These are phyloP conservation scores for Kazachstania bromeliacearum DNA, from an alignment of 805 yeast species.

Conservation along the genomic window DNA sequence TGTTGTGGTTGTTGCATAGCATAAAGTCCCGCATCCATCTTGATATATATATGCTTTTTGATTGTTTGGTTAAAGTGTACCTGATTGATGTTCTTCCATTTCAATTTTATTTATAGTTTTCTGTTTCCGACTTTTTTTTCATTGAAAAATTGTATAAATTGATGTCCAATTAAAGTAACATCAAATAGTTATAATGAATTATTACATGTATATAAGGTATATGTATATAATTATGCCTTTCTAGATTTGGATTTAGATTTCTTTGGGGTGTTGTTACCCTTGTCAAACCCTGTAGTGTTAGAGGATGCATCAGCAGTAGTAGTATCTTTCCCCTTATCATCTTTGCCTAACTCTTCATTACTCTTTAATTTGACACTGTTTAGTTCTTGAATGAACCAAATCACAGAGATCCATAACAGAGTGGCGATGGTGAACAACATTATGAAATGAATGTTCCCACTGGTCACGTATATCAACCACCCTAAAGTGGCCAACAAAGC, in stretches of 20 bases:
- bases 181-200: too few species aligned
- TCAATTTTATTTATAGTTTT: not conserved
- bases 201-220: too few species aligned
- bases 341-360: conserved; percentile 19
- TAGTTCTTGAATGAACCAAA: conserved; percentile 82
- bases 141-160: too few species aligned
- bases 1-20: conserved; percentile 10
- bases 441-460: conserved; percentile 57
- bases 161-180: too few species aligned
- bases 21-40: conserved; percentile 31
- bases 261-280: conserved; percentile 1
- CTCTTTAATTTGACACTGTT: conserved; percentile 30
- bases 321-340: not conserved
- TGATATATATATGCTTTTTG: not conserved
- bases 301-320: conserved; percentile 2
- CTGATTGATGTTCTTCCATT: not conserved
- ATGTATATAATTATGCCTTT: conserved; percentile 8
- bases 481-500: conserved; percentile 46
- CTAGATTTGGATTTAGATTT: conserved; percentile 3
- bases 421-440: conserved; percentile 46
- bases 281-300: conserved; percentile 2
- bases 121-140: not conserved
- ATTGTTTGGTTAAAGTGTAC: not conserved
- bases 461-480: conserved; percentile 49
- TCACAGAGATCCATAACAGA: conserved; percentile 65